phyloP scores from a whole-genome alignment of 768 basidiomycete species.

The Suillus ampliporus region DNA sequence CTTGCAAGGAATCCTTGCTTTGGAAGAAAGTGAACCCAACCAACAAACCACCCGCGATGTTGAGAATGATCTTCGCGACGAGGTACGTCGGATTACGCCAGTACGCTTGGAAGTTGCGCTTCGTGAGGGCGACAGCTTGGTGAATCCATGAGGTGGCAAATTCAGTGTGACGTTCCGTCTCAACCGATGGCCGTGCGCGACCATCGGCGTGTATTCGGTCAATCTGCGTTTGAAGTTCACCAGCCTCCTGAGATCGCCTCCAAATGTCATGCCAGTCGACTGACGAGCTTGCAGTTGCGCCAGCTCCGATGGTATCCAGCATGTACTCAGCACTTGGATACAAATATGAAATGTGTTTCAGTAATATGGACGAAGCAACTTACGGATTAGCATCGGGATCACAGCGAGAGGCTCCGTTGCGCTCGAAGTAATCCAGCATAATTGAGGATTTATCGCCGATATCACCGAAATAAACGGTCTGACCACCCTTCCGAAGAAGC shows the following conservation, averaged over 20 bases:
- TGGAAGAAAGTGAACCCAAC: conserved; percentile 52
- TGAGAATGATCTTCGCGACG: conserved; percentile 44
- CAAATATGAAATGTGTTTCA: neutral
- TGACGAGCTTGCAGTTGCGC: conserved; percentile 48
- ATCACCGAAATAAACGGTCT: conserved; percentile 73
- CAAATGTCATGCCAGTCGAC: conserved; percentile 58
- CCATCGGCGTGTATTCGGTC: conserved; percentile 49
- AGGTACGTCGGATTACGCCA: conserved; percentile 50
- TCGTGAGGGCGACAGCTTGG: conserved; percentile 39
- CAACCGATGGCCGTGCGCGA: conserved; percentile 27
- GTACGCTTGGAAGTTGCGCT: conserved; percentile 38
- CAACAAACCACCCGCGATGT: conserved; percentile 39
- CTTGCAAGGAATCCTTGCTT: conserved; percentile 42
- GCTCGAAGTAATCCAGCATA: conserved; percentile 30
- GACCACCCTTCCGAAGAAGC: conserved; percentile 56
- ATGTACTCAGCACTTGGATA: conserved; percentile 50
- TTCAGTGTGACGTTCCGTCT: conserved; percentile 30
- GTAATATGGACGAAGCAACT: neutral
- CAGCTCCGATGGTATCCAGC: conserved; percentile 62
- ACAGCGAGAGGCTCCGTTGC: conserved; percentile 27
- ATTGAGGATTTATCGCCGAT: conserved; percentile 29
- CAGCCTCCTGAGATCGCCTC: conserved; percentile 49
- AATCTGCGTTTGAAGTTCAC: conserved; percentile 45
- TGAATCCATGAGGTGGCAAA: conserved; percentile 47
- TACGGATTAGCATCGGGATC: conserved; percentile 29